These are phyloP conservation scores for Pseudonectria buxi DNA, from an alignment of 2,329 filamentous ascomycete species.

Conservation along the genomic window DNA sequence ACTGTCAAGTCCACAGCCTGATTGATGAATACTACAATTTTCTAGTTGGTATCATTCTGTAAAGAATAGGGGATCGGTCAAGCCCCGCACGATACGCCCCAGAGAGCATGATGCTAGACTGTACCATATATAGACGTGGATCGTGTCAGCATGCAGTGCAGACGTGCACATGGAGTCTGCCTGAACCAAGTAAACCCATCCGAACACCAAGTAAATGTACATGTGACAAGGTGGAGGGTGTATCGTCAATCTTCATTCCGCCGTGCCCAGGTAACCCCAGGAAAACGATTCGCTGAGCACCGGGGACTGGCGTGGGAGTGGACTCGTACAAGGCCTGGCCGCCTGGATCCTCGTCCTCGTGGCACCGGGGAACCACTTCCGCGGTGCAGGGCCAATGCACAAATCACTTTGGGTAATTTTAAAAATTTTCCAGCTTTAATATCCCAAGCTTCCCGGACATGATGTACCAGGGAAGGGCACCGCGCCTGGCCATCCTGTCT, in stretches of 20 bases:
- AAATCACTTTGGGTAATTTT: constrained; percentile 24
- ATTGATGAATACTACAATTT: constrained; percentile 5
- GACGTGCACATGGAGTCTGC: too few species aligned
- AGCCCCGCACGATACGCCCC: too few species aligned
- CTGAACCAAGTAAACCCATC: background rate
- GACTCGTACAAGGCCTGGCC: too few species aligned
- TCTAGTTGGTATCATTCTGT: background rate
- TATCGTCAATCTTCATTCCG: constrained; percentile 13
- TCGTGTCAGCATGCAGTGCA: too few species aligned
- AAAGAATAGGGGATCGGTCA: too few species aligned
- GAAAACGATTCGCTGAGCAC: constrained; percentile 14
- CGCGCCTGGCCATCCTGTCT: constrained; percentile 16
- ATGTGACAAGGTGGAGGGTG: background rate
- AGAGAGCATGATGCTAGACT: too few species aligned
- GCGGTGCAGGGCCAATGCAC: constrained; percentile 15
- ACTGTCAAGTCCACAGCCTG: constrained; percentile 9
- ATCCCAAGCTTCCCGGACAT: constrained; percentile 17
- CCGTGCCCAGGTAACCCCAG: constrained; percentile 13
- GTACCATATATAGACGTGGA: too few species aligned
- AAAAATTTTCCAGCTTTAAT: constrained; percentile 19
- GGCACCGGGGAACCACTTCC: constrained; percentile 28
- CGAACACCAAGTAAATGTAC: background rate
- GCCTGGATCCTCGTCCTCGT: constrained; percentile 14
- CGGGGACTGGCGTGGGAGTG: constrained; percentile 7
- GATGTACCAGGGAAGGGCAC: constrained; percentile 10